Base-by-base conservation (phyloP, 2,329 filamentous ascomycete genomes). In the Clathrospora elynae region DNA sequence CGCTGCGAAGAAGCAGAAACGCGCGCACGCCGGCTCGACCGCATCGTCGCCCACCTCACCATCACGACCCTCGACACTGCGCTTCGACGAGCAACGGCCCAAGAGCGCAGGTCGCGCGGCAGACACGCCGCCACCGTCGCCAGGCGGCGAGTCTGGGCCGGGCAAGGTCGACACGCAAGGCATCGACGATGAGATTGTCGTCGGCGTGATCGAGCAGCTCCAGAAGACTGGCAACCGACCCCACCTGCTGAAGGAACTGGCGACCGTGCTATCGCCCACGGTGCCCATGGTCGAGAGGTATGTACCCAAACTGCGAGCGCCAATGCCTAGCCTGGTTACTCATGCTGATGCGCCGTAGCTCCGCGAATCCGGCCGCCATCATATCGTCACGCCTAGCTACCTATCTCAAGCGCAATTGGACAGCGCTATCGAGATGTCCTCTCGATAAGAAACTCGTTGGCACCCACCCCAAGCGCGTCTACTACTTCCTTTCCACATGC, bases 131-230 rank as follows among this genome's bases (percentile, higher is more conserved):
- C 88, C 88, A 44, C 87, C 86, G 1, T 91, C 88, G 43, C 88
- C 88, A 6, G 67, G 67, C 29, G 77, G 77, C 46, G 75, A 78
- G 34, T 74, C 72, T 23, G 70, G 68, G 63, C 52, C 67, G 55
- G 54, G 50, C 67, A 86, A 85, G 65, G 81, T 93, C 64, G 87
- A 95, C 68, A 81, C 90, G 36, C 85, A 90, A 54, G 83, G 84
- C 25, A 91, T 97, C 72, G 90, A 91, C 66, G 93, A 99, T 70
- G 90, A 96, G 64, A 95, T 99, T 59, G 92, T 99, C 36, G 86
- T 95, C 66, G 90, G 84, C 11, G 90, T 95, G 34, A 89, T 97
- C 62, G 75, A 88, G 58, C 90, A 95, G 73, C 77, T 99, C 42
- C 86, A 96, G 70, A 87, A 87, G 68, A 95, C 91, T 1, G 87